Conservation (phyloP, 2,329 filamentous ascomycete species). For the Fusarium sp. region DNA sequence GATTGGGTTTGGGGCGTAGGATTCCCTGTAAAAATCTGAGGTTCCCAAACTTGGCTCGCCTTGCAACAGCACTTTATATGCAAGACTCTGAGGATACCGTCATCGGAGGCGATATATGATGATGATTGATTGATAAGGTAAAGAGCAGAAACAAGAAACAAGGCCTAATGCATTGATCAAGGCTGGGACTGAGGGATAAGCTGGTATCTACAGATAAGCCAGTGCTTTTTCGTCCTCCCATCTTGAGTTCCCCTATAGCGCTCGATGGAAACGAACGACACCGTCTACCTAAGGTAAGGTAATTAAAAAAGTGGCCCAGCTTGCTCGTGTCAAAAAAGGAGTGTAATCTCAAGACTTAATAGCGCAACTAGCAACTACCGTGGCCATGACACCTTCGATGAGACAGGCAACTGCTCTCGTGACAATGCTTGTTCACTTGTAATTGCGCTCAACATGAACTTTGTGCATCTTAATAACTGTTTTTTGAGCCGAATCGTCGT, state of each 20-base stretch:
- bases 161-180: not conserved
- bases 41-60: constrained; percentile 27
- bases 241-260: not conserved
- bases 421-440: constrained; percentile 8
- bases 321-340: constrained; percentile 33
- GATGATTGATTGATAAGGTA: constrained; percentile 26
- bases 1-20: constrained; percentile 19
- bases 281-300: too few relatives aligned
- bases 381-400: constrained; percentile 15
- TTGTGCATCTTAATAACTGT: constrained; percentile 6
- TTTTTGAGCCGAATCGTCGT: not conserved
- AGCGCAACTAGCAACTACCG: constrained; percentile 15
- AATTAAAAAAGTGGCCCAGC: constrained; percentile 37
- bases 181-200: not conserved
- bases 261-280: constrained; percentile 19
- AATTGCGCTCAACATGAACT: constrained; percentile 19
- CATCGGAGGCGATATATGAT: constrained; percentile 28
- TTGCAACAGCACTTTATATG: constrained; percentile 14
- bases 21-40: constrained; percentile 35
- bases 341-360: constrained; percentile 27
- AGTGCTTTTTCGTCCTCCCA: not conserved
- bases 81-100: constrained; percentile 12
- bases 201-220: not conserved
- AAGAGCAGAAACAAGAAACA: constrained; percentile 20
- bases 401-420: constrained; percentile 35